These are phyloP conservation scores for Jamesozyma gamospora DNA, from an alignment of 805 yeast genomes.

Conservation along the genomic window DNA sequence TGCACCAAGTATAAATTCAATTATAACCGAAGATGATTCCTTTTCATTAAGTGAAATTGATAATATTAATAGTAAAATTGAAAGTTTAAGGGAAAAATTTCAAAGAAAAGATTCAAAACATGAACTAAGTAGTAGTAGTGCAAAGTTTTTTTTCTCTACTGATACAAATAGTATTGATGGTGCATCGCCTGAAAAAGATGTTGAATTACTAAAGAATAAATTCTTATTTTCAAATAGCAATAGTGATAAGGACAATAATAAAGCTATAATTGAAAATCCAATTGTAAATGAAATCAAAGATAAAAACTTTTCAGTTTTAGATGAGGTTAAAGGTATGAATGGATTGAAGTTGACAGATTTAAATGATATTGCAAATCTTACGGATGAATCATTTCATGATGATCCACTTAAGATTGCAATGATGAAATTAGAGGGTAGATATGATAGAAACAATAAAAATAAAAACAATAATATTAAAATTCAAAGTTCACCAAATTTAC, in stretches of 20 bases:
- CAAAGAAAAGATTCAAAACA: constrained; percentile 2
- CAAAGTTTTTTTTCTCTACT: constrained; percentile 24
- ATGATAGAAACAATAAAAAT: constrained; percentile 8
- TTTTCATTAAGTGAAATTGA: constrained; percentile 7
- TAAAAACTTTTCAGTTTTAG: background rate
- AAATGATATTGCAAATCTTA: constrained; percentile 64
- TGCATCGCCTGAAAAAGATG: constrained; percentile 27
- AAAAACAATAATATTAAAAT: constrained; percentile 1
- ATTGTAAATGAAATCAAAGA: background rate
- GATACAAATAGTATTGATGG: constrained; percentile 20
- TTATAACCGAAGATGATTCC: constrained; percentile 15
- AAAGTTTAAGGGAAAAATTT: constrained; percentile 9
- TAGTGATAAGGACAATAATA: background rate
- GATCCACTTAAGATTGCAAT: constrained; percentile 72
- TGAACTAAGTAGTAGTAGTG: constrained; percentile 2
- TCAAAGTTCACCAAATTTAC: constrained; percentile 11
- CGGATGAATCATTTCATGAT: constrained; percentile 58
- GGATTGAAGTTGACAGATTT: constrained; percentile 5
- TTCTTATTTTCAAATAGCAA: constrained; percentile 13
- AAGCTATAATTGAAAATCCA: background rate
- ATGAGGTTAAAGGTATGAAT: constrained; percentile 1
- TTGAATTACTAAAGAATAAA: constrained; percentile 23
- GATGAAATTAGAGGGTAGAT: constrained; percentile 67
- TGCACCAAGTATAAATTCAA: constrained; percentile 25
- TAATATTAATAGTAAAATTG: background rate